Evolutionary conservation across 495 filamentous ascomycete species (phyloP).

Genomic region (Hyaloscypha bicolor): DNA sequence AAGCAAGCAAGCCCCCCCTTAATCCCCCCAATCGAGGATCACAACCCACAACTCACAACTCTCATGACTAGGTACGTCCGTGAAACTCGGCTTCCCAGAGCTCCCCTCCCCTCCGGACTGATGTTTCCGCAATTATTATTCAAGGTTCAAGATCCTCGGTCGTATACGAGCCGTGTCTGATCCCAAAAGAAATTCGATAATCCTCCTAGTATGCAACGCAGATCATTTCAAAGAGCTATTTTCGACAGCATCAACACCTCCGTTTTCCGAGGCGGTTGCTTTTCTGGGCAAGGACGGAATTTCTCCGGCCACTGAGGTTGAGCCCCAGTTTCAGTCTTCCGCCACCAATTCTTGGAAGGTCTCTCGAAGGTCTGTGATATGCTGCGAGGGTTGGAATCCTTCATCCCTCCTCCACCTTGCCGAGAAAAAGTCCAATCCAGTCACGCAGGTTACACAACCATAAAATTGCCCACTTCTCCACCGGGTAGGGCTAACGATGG

Average conservation of each 20-base stretch:
- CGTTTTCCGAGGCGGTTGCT: background rate
- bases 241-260: background rate
- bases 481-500: background rate
- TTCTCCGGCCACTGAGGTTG: background rate
- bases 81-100: too few species aligned
- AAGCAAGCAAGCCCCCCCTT: too few species aligned
- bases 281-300: background rate
- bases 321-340: slow-evolving; percentile 11
- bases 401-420: background rate
- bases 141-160: background rate
- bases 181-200: background rate
- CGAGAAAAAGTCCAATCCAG: background rate
- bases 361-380: background rate
- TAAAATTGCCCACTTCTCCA: background rate
- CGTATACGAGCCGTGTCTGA: background rate
- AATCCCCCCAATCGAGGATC: too few species aligned
- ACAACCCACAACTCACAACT: too few species aligned
- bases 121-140: background rate
- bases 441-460: background rate
- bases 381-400: background rate
- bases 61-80: too few species aligned
- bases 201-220: background rate
- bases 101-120: too few species aligned
- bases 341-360: background rate
- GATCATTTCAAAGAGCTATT: background rate